Evolutionary conservation across 345 rosid species (phyloP), one percentile per base, ranked within the genome.

Genomic region (Euphorbia pulcherrima): DNA sequence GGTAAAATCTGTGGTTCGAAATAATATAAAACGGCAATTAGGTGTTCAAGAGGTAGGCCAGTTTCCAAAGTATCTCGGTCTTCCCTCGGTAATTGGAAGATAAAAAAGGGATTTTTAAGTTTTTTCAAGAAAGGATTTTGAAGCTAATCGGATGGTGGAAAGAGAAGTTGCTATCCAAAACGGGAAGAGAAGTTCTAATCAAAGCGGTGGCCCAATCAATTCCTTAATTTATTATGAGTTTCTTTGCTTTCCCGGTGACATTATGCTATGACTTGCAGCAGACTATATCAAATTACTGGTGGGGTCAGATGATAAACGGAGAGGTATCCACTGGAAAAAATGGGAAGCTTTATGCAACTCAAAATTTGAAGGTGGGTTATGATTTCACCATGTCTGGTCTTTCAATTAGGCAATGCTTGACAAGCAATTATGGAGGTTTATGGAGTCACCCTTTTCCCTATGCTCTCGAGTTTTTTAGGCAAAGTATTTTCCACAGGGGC

Each of bases 41-140:
- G 2, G 46, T 40, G 46, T 40, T 8, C 7, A 40, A 9, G 48
- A 44, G 13, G 10, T 44, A 9, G 48, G 14, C 0, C 48, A 44
- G 14, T 14, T 9, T 8, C 48, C 10, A 8, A 4, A 8, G 2
- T 8, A 47, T 18, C n/a, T 47, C 4, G 51, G 51, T 2, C 1
- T 46, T 1, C 51, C n/a, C 2, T 13, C 18, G 1, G 2, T 46
- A 1, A 46, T 46, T 8, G n/a, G 51, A 1, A 46, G 51, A 46
- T 13, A 4, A 1, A 47, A 47, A 47, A 16, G 5, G 0, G 14
- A 16, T 47, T 1, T 47, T 13, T 47, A 3, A 1, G 5, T 47
- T 47, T 1, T 0, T 47, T 0, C 1, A 16, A 16, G n/a, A 47
- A 0, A 2, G n/a, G 1, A 6, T 3, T 0, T 14, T 18, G 4